Percentiles rank a stretch among this genome's conserved stretches.
Conservation (phyloP, 768 basidiomycete genomes). For the Cystobasidiopsis lactophilus region DNA sequence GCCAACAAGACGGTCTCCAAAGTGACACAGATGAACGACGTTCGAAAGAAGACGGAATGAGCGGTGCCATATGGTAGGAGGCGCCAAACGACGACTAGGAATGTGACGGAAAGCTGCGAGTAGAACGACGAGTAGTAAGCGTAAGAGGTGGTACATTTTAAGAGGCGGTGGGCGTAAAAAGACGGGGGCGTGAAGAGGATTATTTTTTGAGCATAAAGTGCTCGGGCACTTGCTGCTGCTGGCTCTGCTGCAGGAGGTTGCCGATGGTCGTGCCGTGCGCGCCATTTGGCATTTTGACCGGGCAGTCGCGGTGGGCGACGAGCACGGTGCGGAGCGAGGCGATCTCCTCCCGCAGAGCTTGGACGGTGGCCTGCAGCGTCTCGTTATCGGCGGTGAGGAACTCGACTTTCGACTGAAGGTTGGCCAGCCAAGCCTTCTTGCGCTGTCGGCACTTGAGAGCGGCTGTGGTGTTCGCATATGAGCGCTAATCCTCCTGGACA, state of each 20-base stretch:
- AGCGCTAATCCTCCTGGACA: not conserved
- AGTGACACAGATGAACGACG: no score
- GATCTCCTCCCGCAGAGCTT: conserved; percentile 76
- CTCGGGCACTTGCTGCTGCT: no score
- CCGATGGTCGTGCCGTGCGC: not conserved
- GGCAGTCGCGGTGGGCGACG: conserved; percentile 28
- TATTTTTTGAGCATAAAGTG: no score
- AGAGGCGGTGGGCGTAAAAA: no score
- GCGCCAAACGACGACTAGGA: no score
- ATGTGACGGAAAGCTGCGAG: no score
- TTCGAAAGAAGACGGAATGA: no score
- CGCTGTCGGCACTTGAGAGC: conserved; percentile 97
- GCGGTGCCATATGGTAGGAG: no score
- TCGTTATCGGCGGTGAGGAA: conserved; percentile 84
- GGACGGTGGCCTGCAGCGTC: conserved; percentile 62
- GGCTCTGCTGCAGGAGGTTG: not conserved
- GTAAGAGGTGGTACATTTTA: no score
- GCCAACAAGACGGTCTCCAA: no score
- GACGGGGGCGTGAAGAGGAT: no score
- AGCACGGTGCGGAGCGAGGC: conserved; percentile 38
- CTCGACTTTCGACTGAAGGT: conserved; percentile 84
- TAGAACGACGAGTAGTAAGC: no score
- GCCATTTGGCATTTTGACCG: not conserved
- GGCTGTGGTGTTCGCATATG: conserved; percentile 32
- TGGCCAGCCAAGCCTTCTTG: conserved; percentile 91